phyloP scores from a whole-genome alignment of 1,284 basidiomycete genomes.

The Pisolithus thermaeus region DNA sequence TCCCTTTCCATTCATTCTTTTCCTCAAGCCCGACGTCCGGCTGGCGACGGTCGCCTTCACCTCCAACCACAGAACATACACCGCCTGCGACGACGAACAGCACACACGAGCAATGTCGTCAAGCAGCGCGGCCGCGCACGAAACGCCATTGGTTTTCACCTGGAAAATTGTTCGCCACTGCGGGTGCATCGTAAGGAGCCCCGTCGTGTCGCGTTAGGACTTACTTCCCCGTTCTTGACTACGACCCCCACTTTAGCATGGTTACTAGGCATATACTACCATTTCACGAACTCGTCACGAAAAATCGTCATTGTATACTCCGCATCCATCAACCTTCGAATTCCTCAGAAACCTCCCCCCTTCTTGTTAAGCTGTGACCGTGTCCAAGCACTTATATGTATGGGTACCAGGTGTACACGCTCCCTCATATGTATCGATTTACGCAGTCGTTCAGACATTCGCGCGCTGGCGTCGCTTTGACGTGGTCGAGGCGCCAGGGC shows the following conservation, averaged over 20 bases:
- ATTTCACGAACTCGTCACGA: conserved; percentile 6
- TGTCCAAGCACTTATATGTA: conserved; percentile 31
- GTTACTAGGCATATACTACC: conserved; percentile 4
- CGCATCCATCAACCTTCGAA: conserved; percentile 23
- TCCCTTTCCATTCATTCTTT: conserved; percentile 37
- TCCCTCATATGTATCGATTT: conserved; percentile 16
- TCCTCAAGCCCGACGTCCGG: conserved; percentile 27
- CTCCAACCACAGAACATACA: conserved; percentile 11
- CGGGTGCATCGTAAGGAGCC: conserved; percentile 32
- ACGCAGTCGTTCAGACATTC: background rate
- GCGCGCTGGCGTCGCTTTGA: background rate
- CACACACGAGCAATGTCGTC: conserved; percentile 30
- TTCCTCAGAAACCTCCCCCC: conserved; percentile 13
- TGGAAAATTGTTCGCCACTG: conserved; percentile 45
- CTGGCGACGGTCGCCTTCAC: conserved; percentile 30
- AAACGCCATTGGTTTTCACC: conserved; percentile 56
- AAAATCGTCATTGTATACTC: conserved; percentile 10
- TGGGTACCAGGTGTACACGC: conserved; percentile 36
- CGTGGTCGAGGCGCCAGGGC: background rate
- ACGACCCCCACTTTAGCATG: conserved; percentile 7
- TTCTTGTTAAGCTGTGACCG: conserved; percentile 7
- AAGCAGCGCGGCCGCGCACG: conserved; percentile 40
- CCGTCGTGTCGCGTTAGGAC: conserved; percentile 1
- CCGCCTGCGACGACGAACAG: conserved; percentile 7
- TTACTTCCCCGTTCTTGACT: conserved; percentile 10